These are phyloP conservation scores for Paraphaeosphaeria sporulosa DNA, from an alignment of 2,329 filamentous ascomycete species.

Conservation along the genomic window DNA sequence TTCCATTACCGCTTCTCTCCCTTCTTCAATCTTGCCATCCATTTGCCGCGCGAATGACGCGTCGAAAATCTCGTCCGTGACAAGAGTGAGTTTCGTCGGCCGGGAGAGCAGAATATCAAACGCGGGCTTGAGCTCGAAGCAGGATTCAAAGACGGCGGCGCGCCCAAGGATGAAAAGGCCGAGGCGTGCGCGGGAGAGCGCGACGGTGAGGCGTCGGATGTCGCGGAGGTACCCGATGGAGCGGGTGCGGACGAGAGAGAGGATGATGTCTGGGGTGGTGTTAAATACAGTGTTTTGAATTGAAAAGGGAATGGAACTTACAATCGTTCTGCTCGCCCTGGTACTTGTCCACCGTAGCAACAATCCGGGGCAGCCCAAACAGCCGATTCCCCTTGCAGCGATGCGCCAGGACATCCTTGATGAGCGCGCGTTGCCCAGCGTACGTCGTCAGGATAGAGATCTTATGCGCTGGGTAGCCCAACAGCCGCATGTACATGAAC, in stretches of 20 bases:
- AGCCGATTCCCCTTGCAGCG: conserved; percentile 83
- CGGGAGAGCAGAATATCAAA: conserved; percentile 80
- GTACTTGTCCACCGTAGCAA: conserved; percentile 97
- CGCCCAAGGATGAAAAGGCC: conserved; percentile 93
- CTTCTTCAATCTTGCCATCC: conserved; percentile 57
- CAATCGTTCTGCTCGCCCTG: conserved; percentile 99
- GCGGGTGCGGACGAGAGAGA: conserved; percentile 89
- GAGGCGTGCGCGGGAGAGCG: conserved; percentile 87
- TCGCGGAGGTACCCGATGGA: conserved; percentile 92
- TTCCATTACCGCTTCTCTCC: conserved; percentile 75
- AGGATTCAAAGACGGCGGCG: conserved; percentile 85
- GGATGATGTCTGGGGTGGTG: conserved; percentile 75
- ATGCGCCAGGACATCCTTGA: conserved; percentile 84
- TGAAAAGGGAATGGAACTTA: conserved; percentile 60
- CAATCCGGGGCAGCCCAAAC: conserved; percentile 87
- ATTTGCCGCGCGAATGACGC: conserved; percentile 61
- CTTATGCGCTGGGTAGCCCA: conserved; percentile 84
- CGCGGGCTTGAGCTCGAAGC: conserved; percentile 84
- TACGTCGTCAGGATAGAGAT: conserved; percentile 95
- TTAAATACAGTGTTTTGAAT: conserved; percentile 16
- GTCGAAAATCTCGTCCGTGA: conserved; percentile 82
- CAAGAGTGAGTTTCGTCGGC: conserved; percentile 81
- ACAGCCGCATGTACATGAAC: conserved; percentile 95
- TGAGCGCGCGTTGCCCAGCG: conserved; percentile 86
- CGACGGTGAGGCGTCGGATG: conserved; percentile 91